These are phyloP conservation scores for Acer negundo DNA, from an alignment of 345 rosid genomes.

Conservation along the genomic window DNA sequence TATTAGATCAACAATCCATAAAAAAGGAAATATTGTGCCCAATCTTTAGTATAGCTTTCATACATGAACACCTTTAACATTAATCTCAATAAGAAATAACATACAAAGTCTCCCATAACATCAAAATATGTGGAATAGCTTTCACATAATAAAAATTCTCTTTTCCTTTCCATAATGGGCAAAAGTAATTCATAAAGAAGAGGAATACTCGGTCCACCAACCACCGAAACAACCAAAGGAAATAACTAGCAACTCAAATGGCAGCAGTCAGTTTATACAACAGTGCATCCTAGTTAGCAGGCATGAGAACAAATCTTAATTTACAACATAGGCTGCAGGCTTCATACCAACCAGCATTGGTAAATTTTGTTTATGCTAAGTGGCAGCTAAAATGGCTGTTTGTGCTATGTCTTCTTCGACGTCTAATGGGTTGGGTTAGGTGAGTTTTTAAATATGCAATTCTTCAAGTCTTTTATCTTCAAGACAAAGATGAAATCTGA, in stretches of 20 bases:
- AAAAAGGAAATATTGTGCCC: neutral
- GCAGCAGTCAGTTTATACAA: neutral
- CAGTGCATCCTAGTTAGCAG: neutral
- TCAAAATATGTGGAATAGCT: neutral
- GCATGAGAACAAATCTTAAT: neutral
- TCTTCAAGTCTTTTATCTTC: neutral
- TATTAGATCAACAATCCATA: neutral
- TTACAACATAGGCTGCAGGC: neutral
- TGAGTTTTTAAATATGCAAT: neutral
- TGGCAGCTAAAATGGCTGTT: neutral
- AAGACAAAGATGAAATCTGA: neutral
- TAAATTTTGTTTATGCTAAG: neutral
- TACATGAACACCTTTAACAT: neutral
- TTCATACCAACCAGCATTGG: neutral
- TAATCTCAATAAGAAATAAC: neutral
- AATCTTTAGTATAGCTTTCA: neutral
- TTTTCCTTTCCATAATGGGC: neutral
- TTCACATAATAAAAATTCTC: neutral
- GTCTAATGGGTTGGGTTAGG: neutral
- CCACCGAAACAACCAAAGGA: neutral
- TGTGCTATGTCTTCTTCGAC: too few species aligned
- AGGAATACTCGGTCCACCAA: neutral
- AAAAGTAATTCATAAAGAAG: neutral
- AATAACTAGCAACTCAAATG: neutral
- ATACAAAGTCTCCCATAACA: neutral